phyloP scores from a whole-genome alignment of 2,329 filamentous ascomycete species.

The Ophidiomyces ophidiicola region DNA sequence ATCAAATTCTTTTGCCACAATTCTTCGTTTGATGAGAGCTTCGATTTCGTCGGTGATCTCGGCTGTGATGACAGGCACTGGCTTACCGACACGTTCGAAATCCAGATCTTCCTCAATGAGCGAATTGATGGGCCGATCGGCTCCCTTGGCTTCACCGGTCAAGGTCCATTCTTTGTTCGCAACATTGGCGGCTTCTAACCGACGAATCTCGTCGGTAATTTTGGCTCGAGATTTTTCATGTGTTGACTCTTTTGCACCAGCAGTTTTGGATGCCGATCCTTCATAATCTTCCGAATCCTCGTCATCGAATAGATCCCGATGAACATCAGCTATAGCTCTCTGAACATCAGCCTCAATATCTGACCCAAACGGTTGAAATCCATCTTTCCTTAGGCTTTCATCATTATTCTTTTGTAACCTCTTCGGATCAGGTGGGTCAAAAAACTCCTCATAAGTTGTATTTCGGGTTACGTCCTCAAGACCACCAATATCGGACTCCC shows the following conservation, averaged over 20 bases:
- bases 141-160: constrained; percentile 71
- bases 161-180: constrained; percentile 86
- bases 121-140: constrained; percentile 76
- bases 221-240: constrained; percentile 81
- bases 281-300: constrained; percentile 46
- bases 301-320: constrained; percentile 82
- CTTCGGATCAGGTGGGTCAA: constrained; percentile 65
- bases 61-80: constrained; percentile 82
- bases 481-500: constrained; percentile 40
- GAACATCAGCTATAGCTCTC: constrained; percentile 73
- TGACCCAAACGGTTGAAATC: too few relatives aligned
- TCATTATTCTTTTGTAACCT: constrained; percentile 34
- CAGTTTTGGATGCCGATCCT: constrained; percentile 47
- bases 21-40: constrained; percentile 83
- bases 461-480: constrained; percentile 47
- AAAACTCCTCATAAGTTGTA: constrained; percentile 54
- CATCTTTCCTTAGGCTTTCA: constrained; percentile 30
- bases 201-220: constrained; percentile 77
- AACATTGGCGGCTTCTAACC: constrained; percentile 77
- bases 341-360: constrained; percentile 48
- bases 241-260: constrained; percentile 43
- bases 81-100: constrained; percentile 90
- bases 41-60: constrained; percentile 87
- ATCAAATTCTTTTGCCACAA: constrained; percentile 81
- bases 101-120: constrained; percentile 89